Evolutionary conservation across 1,284 basidiomycete genomes (phyloP).

Genomic region (Microbotryum silenes-acaulis): DNA sequence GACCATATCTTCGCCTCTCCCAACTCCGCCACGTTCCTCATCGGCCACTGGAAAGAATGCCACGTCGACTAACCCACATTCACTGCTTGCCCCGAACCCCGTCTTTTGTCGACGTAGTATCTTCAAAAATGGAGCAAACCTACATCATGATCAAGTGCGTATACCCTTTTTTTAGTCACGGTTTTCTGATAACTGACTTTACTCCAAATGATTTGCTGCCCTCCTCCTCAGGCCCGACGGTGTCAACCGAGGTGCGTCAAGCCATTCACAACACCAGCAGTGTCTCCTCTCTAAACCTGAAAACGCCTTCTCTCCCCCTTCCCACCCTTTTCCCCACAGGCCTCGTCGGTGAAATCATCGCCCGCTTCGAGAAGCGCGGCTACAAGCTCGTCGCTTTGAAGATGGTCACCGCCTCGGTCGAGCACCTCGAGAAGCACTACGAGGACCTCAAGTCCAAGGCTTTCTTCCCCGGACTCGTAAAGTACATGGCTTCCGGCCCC

Average conservation of each 20-base stretch:
- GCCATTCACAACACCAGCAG: neutral
- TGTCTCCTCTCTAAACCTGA: neutral
- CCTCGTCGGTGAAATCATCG: slow-evolving; percentile 67
- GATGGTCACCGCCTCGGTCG: slow-evolving; percentile 35
- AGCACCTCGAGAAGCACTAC: slow-evolving; percentile 90
- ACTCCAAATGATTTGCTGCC: slow-evolving; percentile 6
- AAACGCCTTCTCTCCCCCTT: neutral
- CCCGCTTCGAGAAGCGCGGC: slow-evolving; percentile 88
- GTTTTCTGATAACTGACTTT: slow-evolving; percentile 1
- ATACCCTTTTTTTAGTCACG: slow-evolving; percentile 7
- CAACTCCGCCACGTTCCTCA: no score
- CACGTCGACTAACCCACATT: no score
- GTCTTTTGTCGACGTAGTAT: no score
- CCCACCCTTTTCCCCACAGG: slow-evolving; percentile 39
- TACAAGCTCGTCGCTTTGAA: slow-evolving; percentile 81
- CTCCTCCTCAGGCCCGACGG: slow-evolving; percentile 69
- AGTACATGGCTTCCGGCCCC: slow-evolving; percentile 64
- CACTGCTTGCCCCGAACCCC: no score
- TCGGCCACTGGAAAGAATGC: no score
- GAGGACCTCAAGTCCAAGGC: slow-evolving; percentile 79
- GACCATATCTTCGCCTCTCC: no score
- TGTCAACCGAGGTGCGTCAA: slow-evolving; percentile 62
- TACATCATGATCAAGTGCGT: slow-evolving; percentile 49
- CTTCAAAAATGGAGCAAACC: slow-evolving; percentile 41
- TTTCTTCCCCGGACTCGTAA: slow-evolving; percentile 89